phyloP scores from a whole-genome alignment of 2,329 filamentous ascomycete genomes.

The Tolypocladium tropicale region DNA sequence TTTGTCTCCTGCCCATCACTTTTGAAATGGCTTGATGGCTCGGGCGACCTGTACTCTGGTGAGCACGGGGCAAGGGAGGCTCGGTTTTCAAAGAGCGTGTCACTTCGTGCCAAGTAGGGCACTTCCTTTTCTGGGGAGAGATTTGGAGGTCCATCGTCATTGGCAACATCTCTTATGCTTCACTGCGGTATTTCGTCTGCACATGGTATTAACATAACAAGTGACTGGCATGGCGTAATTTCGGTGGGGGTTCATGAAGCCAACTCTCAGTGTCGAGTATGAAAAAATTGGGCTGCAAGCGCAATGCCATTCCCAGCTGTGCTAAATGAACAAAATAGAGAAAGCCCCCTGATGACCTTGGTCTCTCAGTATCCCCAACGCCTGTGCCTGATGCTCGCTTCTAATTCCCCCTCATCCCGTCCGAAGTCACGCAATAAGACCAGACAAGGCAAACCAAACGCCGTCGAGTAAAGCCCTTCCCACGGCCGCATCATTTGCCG shows the following conservation, averaged over 20 bases:
- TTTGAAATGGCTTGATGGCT: background rate
- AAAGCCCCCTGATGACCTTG: background rate
- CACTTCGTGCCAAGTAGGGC: background rate
- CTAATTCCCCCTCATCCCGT: background rate
- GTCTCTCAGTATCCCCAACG: slow-evolving; percentile 6
- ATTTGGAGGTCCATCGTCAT: background rate
- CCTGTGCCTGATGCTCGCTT: background rate
- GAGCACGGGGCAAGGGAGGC: background rate
- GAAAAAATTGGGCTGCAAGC: background rate
- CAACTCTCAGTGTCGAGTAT: background rate
- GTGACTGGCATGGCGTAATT: background rate
- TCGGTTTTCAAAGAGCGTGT: background rate
- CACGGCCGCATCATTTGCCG: background rate
- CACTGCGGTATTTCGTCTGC: background rate
- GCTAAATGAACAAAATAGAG: background rate
- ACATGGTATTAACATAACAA: background rate
- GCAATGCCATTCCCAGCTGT: background rate
- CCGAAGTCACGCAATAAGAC: background rate
- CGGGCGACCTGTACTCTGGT: background rate
- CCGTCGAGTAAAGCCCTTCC: background rate
- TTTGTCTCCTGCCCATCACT: background rate
- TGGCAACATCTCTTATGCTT: background rate
- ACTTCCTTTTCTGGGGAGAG: background rate
- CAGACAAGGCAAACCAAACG: background rate
- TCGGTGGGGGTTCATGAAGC: background rate